phyloP scores from a whole-genome alignment of 2,329 filamentous ascomycete genomes.

The Metarhizium rileyi region DNA sequence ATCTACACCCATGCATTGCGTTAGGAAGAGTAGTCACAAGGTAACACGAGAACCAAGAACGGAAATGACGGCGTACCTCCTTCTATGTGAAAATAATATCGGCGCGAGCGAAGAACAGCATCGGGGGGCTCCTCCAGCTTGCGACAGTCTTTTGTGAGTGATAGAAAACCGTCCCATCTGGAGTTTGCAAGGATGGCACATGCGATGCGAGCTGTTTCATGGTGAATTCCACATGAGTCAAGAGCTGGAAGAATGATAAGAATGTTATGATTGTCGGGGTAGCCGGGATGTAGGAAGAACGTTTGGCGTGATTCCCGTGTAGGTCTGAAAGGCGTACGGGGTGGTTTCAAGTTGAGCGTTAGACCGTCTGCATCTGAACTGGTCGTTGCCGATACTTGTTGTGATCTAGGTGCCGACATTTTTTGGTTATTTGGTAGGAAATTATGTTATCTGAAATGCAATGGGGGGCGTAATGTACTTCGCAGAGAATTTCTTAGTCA shows the following conservation, averaged over 20 bases:
- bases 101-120: not conserved
- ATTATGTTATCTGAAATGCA: no score
- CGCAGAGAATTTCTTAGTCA: no score
- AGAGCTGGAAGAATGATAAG: constrained; percentile 7
- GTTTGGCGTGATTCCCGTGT: not conserved
- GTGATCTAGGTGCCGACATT: not conserved
- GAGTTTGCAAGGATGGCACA: constrained; percentile 6
- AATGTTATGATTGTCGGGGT: constrained; percentile 5
- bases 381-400: not conserved
- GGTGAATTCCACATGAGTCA: constrained; percentile 5
- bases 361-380: not conserved
- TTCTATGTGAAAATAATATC: constrained; percentile 1
- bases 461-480: no score
- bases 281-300: constrained; percentile 5
- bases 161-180: constrained; percentile 6
- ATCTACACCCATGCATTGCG: constrained; percentile 1
- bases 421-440: no score
- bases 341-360: not conserved
- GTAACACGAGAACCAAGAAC: not conserved
- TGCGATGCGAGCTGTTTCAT: constrained; percentile 7
- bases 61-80: not conserved
- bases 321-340: not conserved
- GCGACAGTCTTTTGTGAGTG: constrained; percentile 1
- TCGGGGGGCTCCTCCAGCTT: not conserved
- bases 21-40: not conserved